Evolutionary conservation across 1,139 yeast genomes (phyloP), one percentile per base, ranked within the genome.

Genomic region (Nadsonia commutata): DNA sequence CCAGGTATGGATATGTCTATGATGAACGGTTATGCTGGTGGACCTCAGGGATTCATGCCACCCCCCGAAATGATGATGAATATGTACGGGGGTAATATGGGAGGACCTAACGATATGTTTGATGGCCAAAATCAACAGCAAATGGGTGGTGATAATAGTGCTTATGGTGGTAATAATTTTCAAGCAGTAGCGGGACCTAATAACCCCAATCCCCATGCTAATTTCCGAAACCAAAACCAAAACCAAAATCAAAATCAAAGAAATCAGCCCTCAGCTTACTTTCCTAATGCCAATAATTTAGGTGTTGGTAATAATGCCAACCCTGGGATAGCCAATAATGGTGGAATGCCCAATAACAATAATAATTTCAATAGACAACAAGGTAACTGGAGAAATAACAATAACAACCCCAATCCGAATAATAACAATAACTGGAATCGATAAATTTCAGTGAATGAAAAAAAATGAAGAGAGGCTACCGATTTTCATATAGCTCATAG

Each of bases 11-110:
- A 27, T 27, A 27, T 48, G 16, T 51, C 48, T 11, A 52, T 52
- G 55, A 49, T 50, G 52, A 44, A 43, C 16, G 54, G 55, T 3
- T 46, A 44, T 37, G 46, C 49, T 2, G 48, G 45, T 11, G 42
- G 46, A 45, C 51, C 49, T n/a, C 40, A 19, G 16, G 33, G 33
- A 7, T 27, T 27, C 16, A 27, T 27, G 33, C 33, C 33, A 7
- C 33, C 33, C 5, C 33, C 33, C n/a, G 33, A 27, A 6, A 27
- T 27, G 33, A 27, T 27, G 33, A 27, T 27, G 33, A 27, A 27
- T 9, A 27, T 27, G 33, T 27, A 27, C 33, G 33, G 33, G 5
- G 33, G 9, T 5, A 13, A 13, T 16, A 16, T 13, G 9, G n/a
- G n/a, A n/a, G n/a, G n/a, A n/a, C n/a, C n/a, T n/a, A 13, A 13